Evolutionary conservation across 805 yeast genomes (phyloP).

Genomic region (Saccharomycopsis sp.): DNA sequence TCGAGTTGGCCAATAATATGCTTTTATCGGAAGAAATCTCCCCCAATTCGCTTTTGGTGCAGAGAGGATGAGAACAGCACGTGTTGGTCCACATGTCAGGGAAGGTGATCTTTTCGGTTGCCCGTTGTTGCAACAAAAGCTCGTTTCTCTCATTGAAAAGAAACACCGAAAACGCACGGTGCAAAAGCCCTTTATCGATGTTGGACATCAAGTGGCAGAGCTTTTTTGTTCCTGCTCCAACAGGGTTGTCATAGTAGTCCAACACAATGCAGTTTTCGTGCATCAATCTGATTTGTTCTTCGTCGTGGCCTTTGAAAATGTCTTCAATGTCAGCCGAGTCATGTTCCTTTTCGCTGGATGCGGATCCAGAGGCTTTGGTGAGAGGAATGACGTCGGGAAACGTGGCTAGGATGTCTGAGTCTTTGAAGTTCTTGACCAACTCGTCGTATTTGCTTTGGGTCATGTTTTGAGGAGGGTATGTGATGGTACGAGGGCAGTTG

Average conservation of each 20-base stretch:
- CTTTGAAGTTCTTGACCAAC: conserved; percentile 46
- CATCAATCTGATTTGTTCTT: conserved; percentile 91
- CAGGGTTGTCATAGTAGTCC: conserved; percentile 78
- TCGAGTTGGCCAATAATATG: conserved; percentile 42
- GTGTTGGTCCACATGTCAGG: conserved; percentile 98
- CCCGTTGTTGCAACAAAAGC: conserved; percentile 88
- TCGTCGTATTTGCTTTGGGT: conserved; percentile 35
- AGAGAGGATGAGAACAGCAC: conserved; percentile 96
- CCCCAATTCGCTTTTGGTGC: conserved; percentile 78
- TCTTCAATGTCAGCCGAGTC: conserved; percentile 27
- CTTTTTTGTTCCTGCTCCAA: conserved; percentile 93
- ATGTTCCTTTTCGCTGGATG: conserved; percentile 30
- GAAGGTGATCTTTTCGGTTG: conserved; percentile 93
- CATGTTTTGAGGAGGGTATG: no score
- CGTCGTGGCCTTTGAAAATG: conserved; percentile 81
- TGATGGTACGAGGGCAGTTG: no score
- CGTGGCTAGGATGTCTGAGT: conserved; percentile 42
- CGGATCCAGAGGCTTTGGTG: conserved; percentile 51
- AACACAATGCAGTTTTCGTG: conserved; percentile 93
- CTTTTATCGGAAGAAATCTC: conserved; percentile 29
- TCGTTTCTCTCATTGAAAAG: conserved; percentile 71
- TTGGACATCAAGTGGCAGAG: conserved; percentile 82
- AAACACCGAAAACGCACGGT: conserved; percentile 95
- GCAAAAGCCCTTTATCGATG: conserved; percentile 79
- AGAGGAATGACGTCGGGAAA: conserved; percentile 70